Base-by-base conservation (phyloP, 805 yeast species). In the Saccharomyces mikatae region DNA sequence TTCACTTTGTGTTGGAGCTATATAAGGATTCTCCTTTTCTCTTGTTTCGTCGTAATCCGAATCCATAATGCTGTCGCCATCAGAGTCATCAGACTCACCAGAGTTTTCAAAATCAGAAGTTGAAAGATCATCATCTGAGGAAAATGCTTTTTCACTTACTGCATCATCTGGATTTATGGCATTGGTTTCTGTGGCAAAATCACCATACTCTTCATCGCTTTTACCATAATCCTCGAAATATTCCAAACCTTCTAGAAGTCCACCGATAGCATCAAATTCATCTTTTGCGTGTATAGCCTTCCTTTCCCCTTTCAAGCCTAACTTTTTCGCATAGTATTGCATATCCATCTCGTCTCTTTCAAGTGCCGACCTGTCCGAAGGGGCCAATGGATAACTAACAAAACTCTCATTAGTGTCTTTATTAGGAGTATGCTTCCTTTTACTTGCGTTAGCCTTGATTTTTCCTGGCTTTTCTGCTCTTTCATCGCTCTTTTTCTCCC, bases 261-360 rank as follows among this genome's bases (percentile, higher is more conserved):
- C 95, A 48, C 87, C 96, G 49, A 90, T 74, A 1, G 84, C 80
- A 69, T 89, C 96, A 63, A 86, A 87, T 13, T 82, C 89, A 44
- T 78, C 83, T 3, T 65, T 65, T 2, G 74, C 74, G 47, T 52
- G 68, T 58, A 78, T 79, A 41, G 76, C 70, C 49, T 85, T 73
- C 14, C 74, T 75, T 53, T 76, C 77, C 0, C 82, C 80, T 58
- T 82, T 82, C 60, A 87, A 67, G 1, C 95, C 95, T 9, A 91
- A 74, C 62, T 87, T 84, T 58, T 85, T 86, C 3, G 97, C 91
- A 67, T 89, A 91, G 64, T 85, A 89, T 47, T 79, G 81, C 71
- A 87, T 83, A 52, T 91, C 96, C 54, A 81, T 84, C 56, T 88
- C 95, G 60, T 87, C 95, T 58, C 78, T 76, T 49, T 73, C 71